Conservation (phyloP, 805 yeast species). For the Yarrowia sp. region DNA sequence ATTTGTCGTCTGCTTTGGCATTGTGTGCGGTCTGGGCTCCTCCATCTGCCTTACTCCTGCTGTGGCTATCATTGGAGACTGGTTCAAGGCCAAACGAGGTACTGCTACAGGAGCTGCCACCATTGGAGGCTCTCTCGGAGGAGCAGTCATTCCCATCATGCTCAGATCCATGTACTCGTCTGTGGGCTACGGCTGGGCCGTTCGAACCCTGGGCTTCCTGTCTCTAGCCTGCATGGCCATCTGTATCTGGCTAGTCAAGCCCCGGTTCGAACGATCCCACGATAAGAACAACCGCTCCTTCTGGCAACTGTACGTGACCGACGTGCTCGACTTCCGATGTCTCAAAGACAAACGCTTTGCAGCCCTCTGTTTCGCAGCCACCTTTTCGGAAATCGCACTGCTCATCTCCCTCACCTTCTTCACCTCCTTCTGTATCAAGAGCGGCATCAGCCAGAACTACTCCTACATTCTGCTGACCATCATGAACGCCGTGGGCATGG, state of each 20-base stretch:
- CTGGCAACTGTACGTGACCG: slow-evolving; percentile 22
- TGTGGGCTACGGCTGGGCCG: slow-evolving; percentile 60
- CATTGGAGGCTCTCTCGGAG: slow-evolving; percentile 57
- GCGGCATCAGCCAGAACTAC: slow-evolving; percentile 43
- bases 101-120: slow-evolving; percentile 51
- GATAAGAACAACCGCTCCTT: not conserved
- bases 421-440: slow-evolving; percentile 51
- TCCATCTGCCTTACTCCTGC: slow-evolving; percentile 61
- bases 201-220: slow-evolving; percentile 51
- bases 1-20: slow-evolving; percentile 57
- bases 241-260: slow-evolving; percentile 43
- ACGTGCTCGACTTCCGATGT: slow-evolving; percentile 23
- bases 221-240: slow-evolving; percentile 42
- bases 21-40: slow-evolving; percentile 56
- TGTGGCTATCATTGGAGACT: slow-evolving; percentile 60
- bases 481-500: slow-evolving; percentile 42
- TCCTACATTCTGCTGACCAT: slow-evolving; percentile 50
- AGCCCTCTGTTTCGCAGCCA: slow-evolving; percentile 44
- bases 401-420: slow-evolving; percentile 49
- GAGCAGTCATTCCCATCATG: slow-evolving; percentile 53
- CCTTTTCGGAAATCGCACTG: slow-evolving; percentile 48
- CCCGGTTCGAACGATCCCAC: slow-evolving; percentile 39
- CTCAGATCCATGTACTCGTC: slow-evolving; percentile 48
- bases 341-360: slow-evolving; percentile 46
- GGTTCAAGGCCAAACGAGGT: slow-evolving; percentile 61